phyloP scores from a whole-genome alignment of 1,139 yeast genomes.

The Saccharomyces hybrid region DNA sequence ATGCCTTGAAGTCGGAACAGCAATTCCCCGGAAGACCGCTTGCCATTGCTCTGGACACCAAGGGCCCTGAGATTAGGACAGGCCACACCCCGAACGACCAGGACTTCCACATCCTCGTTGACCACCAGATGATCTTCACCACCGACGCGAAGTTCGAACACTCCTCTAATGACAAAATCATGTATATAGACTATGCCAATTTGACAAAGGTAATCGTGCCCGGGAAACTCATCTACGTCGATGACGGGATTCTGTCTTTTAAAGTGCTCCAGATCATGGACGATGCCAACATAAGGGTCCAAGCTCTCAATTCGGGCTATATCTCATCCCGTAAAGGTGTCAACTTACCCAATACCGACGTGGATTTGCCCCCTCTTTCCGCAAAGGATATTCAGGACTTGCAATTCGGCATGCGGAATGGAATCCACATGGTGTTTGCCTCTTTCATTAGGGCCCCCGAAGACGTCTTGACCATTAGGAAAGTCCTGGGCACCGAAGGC shows the following conservation, averaged over 20 bases:
- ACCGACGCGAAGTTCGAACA: slow-evolving; percentile 75
- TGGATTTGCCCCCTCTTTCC: slow-evolving; percentile 93
- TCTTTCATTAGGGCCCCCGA: slow-evolving; percentile 93
- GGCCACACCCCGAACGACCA: slow-evolving; percentile 76
- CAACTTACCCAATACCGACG: slow-evolving; percentile 97
- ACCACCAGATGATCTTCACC: slow-evolving; percentile 87
- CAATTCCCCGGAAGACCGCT: slow-evolving; percentile 90
- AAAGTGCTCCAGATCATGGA: slow-evolving; percentile 80
- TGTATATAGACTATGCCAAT: slow-evolving; percentile 92
- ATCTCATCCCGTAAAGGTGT: slow-evolving; percentile 98
- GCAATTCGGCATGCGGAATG: slow-evolving; percentile 90
- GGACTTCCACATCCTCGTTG: slow-evolving; percentile 75
- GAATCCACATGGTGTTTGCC: slow-evolving; percentile 96
- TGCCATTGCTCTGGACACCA: slow-evolving; percentile 97
- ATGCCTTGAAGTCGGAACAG: slow-evolving; percentile 89
- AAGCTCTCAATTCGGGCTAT: slow-evolving; percentile 87
- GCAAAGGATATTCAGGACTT: slow-evolving; percentile 92
- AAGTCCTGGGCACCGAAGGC: slow-evolving; percentile 94
- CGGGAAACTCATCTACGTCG: slow-evolving; percentile 88
- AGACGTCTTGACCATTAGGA: slow-evolving; percentile 83
- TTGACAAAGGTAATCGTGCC: slow-evolving; percentile 83
- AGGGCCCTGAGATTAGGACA: slow-evolving; percentile 99
- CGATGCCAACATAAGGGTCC: slow-evolving; percentile 71
- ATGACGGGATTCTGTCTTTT: slow-evolving; percentile 95
- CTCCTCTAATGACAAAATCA: slow-evolving; percentile 64